These are phyloP conservation scores for Cylindrotheca fusiformis DNA, from an alignment of 108 stramenopile genomes.

Conservation along the genomic window DNA sequence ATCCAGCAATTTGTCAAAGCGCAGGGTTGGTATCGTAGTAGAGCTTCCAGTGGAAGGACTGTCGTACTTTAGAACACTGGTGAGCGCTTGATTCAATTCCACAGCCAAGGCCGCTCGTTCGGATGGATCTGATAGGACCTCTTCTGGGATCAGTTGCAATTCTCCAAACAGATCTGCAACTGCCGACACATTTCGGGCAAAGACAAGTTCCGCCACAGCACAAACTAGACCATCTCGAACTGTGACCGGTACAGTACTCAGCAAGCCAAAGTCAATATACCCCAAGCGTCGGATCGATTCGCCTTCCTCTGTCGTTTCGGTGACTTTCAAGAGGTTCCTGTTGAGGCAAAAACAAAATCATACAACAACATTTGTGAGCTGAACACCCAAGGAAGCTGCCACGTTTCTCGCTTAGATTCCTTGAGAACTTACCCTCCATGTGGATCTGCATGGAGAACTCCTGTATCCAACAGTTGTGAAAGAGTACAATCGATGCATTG, in stretches of 20 bases:
- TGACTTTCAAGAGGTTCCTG: not conserved
- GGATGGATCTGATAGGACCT: constrained; percentile 43
- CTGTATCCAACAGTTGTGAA: constrained; percentile 69
- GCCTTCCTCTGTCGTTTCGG: not conserved
- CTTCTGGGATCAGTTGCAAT: constrained; percentile 57
- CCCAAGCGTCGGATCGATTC: constrained; percentile 34
- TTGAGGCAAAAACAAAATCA: not conserved
- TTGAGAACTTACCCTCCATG: constrained; percentile 77
- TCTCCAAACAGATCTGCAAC: constrained; percentile 76
- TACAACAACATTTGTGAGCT: no score
- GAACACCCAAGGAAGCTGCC: no score
- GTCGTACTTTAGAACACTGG: constrained; percentile 41
- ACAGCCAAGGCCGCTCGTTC: constrained; percentile 44
- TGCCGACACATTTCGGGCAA: constrained; percentile 56
- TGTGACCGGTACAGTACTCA: constrained; percentile 51
- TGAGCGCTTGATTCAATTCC: constrained; percentile 49
- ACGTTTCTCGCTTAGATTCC: no score
- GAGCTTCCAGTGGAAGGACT: not conserved
- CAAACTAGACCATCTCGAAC: constrained; percentile 79
- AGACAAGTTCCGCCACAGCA: constrained; percentile 69
- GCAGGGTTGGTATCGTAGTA: constrained; percentile 56
- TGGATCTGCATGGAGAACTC: constrained; percentile 75
- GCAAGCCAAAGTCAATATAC: constrained; percentile 76
- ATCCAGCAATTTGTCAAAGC: constrained; percentile 73
- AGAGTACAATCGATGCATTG: constrained; percentile 72